A percentile compares a stretch with the other conserved stretches of the same genome.
phyloP scores from a whole-genome alignment of 2,329 filamentous ascomycete genomes.

The Metarhizium brunneum region DNA sequence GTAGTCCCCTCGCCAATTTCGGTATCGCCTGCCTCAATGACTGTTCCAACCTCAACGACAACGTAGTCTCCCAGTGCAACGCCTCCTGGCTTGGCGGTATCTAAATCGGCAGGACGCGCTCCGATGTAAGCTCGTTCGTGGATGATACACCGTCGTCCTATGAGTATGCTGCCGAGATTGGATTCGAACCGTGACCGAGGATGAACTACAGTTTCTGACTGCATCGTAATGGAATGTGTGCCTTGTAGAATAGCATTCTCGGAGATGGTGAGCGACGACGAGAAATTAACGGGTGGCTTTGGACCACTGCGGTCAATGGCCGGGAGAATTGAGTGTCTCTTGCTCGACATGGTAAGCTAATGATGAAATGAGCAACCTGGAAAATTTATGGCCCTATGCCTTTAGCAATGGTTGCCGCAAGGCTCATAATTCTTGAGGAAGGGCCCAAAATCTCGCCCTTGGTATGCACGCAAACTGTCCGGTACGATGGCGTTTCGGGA shows the following conservation, averaged over 20 bases:
- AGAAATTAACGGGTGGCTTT: conserved; percentile 53
- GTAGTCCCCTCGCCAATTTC: conserved; percentile 50
- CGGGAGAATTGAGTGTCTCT: conserved; percentile 48
- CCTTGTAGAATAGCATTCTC: conserved; percentile 58
- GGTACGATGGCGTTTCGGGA: too few relatives aligned
- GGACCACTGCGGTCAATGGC: conserved; percentile 43
- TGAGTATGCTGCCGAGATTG: conserved; percentile 65
- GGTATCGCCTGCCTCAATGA: conserved; percentile 54
- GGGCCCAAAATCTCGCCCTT: too few relatives aligned
- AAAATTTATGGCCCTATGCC: not conserved
- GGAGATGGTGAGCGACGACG: conserved; percentile 50
- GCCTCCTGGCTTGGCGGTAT: conserved; percentile 29
- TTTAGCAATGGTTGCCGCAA: not conserved
- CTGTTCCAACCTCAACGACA: conserved; percentile 48
- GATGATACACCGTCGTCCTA: conserved; percentile 75
- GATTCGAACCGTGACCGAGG: conserved; percentile 75
- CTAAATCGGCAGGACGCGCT: conserved; percentile 22
- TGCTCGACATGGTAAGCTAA: conserved; percentile 28
- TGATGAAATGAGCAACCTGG: not conserved
- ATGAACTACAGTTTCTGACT: conserved; percentile 73
- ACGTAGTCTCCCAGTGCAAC: conserved; percentile 52
- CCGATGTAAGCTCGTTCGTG: conserved; percentile 59
- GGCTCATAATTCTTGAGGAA: too few relatives aligned
- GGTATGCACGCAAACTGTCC: too few relatives aligned
- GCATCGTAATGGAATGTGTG: conserved; percentile 68